Evolutionary conservation across 2,329 filamentous ascomycete genomes (phyloP).

Genomic region (Teratosphaeria zuluensis): DNA sequence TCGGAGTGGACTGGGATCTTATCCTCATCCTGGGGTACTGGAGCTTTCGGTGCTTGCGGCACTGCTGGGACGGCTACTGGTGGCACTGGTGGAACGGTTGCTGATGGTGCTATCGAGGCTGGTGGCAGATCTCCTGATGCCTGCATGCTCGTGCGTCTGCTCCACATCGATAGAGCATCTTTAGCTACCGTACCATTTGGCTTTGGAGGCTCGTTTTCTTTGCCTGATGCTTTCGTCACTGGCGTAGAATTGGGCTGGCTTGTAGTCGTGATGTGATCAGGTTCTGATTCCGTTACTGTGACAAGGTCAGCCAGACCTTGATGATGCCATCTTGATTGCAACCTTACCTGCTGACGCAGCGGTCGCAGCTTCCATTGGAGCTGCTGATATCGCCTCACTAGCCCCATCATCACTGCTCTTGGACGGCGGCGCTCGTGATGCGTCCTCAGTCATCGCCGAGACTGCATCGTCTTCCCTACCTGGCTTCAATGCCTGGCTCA

Average conservation of each 20-base stretch:
- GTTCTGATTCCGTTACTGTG: slow-evolving; percentile 5
- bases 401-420: not conserved
- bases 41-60: not conserved
- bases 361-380: not conserved
- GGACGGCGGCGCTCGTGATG: not conserved
- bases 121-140: not conserved
- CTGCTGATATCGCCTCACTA: not conserved
- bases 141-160: not conserved
- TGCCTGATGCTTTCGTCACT: not conserved
- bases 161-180: not conserved
- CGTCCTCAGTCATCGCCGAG: not conserved
- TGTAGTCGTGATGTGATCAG: slow-evolving; percentile 5
- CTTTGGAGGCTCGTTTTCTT: not conserved
- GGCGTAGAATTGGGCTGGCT: slow-evolving; percentile 3
- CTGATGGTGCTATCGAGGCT: not conserved
- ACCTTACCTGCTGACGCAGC: not conserved
- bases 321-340: not conserved
- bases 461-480: not conserved
- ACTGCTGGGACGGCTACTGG: not conserved
- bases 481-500: not conserved
- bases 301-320: not conserved
- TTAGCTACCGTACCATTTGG: not conserved
- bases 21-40: slow-evolving; percentile 9
- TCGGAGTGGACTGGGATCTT: slow-evolving; percentile 17
- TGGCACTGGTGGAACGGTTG: not conserved